phyloP scores from a whole-genome alignment of 2,329 filamentous ascomycete species.

The Penicillium sp. region DNA sequence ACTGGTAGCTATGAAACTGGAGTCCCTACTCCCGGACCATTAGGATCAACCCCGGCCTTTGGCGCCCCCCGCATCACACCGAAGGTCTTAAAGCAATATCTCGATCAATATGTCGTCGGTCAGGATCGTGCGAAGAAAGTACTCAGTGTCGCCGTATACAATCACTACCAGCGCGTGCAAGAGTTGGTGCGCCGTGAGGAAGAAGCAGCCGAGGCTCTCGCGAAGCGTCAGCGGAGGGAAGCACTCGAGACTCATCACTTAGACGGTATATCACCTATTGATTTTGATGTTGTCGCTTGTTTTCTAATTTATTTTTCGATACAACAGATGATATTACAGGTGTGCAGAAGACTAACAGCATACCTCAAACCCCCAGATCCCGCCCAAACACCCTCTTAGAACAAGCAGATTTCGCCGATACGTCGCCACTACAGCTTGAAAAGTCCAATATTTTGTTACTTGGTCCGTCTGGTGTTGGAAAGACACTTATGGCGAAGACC shows the following conservation, averaged over 20 bases:
- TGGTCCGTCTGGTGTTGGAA: constrained; percentile 91
- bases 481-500: constrained; percentile 89
- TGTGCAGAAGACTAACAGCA: constrained; percentile 53
- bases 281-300: not conserved
- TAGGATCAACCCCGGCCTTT: constrained; percentile 57
- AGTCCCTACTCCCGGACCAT: constrained; percentile 60
- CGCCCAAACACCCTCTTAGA: constrained; percentile 24
- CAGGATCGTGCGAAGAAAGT: constrained; percentile 92
- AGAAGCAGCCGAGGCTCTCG: constrained; percentile 70
- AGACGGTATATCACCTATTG: constrained; percentile 59
- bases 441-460: constrained; percentile 93
- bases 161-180: constrained; percentile 88
- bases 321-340: constrained; percentile 59
- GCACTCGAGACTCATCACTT: constrained; percentile 68
- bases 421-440: constrained; percentile 70
- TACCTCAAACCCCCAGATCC: constrained; percentile 30
- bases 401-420: constrained; percentile 50
- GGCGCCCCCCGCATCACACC: constrained; percentile 60
- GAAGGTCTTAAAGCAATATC: constrained; percentile 73
- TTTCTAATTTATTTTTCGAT: constrained; percentile 2
- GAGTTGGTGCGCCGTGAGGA: constrained; percentile 71
- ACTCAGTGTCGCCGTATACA: constrained; percentile 88
- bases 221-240: constrained; percentile 69
- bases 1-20: constrained; percentile 63
- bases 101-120: constrained; percentile 94